phyloP scores from a whole-genome alignment of 805 yeast genomes.

The Lipomyces mesembrius region DNA sequence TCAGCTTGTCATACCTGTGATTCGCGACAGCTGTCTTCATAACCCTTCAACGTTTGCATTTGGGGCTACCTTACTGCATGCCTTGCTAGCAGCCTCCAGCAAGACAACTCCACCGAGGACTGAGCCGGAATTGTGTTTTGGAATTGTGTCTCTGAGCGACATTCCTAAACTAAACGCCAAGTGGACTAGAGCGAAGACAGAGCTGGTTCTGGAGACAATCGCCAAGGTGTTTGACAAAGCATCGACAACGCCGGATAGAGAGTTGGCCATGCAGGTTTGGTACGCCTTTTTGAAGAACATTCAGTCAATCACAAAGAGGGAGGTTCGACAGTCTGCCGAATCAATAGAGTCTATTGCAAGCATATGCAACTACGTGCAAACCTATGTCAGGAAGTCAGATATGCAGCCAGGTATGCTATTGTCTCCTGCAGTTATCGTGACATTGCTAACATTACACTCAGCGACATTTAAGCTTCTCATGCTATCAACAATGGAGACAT shows the following conservation, averaged over 20 bases:
- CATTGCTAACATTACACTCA: slow-evolving; percentile 3
- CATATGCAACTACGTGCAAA: slow-evolving; percentile 26
- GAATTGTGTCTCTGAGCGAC: neutral
- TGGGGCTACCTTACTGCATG: slow-evolving; percentile 12
- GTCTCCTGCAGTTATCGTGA: neutral
- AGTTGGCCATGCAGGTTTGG: slow-evolving; percentile 19
- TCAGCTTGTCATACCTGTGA: slow-evolving; percentile 21
- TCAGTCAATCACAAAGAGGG: slow-evolving; percentile 20
- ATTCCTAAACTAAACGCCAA: slow-evolving; percentile 27
- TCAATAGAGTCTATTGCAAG: slow-evolving; percentile 21
- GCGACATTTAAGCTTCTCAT: slow-evolving; percentile 13
- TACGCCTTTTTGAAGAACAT: slow-evolving; percentile 18
- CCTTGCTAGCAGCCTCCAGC: slow-evolving; percentile 8
- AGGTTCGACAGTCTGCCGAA: slow-evolving; percentile 31
- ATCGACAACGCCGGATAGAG: neutral
- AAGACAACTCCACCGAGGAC: slow-evolving; percentile 7
- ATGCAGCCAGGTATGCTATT: slow-evolving; percentile 8
- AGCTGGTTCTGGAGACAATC: slow-evolving; percentile 15
- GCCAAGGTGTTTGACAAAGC: slow-evolving; percentile 19
- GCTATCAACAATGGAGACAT: slow-evolving; percentile 13
- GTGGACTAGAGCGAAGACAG: slow-evolving; percentile 25
- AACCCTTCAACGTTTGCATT: neutral
- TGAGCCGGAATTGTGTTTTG: slow-evolving; percentile 26
- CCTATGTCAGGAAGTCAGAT: neutral
- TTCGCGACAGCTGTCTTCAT: slow-evolving; percentile 22